Conservation (phyloP, 2,329 filamentous ascomycete species). For the Lachnellula occidentalis region DNA sequence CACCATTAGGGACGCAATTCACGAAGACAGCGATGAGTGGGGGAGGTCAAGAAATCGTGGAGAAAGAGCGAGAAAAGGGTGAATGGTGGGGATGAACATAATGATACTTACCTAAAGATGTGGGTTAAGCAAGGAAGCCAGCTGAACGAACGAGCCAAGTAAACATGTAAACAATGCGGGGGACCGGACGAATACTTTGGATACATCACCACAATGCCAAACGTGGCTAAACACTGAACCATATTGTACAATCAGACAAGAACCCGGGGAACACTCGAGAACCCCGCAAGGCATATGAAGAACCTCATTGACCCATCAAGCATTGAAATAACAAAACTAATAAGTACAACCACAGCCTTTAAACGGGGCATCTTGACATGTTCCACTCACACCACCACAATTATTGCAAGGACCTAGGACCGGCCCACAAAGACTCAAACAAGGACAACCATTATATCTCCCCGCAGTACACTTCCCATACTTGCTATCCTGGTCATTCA, state of each 20-base stretch:
- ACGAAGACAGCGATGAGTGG: conserved; percentile 56
- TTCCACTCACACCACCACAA: conserved; percentile 3
- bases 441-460: not conserved
- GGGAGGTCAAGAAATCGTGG: not conserved
- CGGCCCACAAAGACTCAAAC: conserved; percentile 2
- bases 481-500: conserved; percentile 1
- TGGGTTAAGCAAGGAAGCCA: no score
- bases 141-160: no score
- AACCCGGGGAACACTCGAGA: not conserved
- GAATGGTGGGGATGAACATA: no score
- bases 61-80: conserved; percentile 29
- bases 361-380: not conserved
- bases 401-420: conserved; percentile 1
- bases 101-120: no score
- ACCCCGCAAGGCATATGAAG: no score
- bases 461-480: not conserved
- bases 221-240: no score
- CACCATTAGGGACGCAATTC: conserved; percentile 69
- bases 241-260: no score
- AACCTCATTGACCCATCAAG: not conserved
- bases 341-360: conserved; percentile 5
- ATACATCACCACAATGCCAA: no score
- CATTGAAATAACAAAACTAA: not conserved
- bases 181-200: no score
- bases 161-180: no score